phyloP scores from a whole-genome alignment of 768 basidiomycete genomes.

The Megacollybia marginata region DNA sequence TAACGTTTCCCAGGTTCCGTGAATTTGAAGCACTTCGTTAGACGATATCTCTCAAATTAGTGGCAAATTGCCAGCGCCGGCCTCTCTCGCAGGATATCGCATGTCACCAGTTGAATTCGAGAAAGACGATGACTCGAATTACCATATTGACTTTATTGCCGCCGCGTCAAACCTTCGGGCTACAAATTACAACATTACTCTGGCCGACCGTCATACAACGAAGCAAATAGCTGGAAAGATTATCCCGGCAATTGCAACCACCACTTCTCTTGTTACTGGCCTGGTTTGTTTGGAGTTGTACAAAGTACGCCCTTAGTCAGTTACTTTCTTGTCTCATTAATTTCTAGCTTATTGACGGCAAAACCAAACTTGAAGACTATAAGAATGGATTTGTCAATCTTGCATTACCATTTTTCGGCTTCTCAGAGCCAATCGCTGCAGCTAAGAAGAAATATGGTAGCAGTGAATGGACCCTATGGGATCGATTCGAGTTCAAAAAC shows the following conservation, averaged over 20 bases:
- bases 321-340: neutral
- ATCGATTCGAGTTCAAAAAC: conserved; percentile 87
- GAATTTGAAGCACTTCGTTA: conserved; percentile 19
- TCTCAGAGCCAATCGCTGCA: conserved; percentile 94
- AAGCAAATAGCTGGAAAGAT: conserved; percentile 99
- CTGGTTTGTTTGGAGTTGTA: conserved; percentile 94
- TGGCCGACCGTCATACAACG: conserved; percentile 85
- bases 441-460: conserved; percentile 81
- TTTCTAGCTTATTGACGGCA: conserved; percentile 85
- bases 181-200: conserved; percentile 84
- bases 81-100: conserved; percentile 92
- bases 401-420: conserved; percentile 97
- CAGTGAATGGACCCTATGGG: conserved; percentile 97
- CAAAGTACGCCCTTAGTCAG: conserved; percentile 52
- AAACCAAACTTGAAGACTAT: conserved; percentile 88
- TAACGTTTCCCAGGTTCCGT: neutral
- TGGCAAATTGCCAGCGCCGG: conserved; percentile 77
- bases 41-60: conserved; percentile 50
- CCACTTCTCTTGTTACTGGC: conserved; percentile 92
- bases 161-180: conserved; percentile 96
- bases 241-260: conserved; percentile 99
- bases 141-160: conserved; percentile 98
- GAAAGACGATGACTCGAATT: conserved; percentile 97
- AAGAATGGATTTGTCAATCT: conserved; percentile 99
- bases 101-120: conserved; percentile 95